Evolutionary conservation across 2,329 filamentous ascomycete species (phyloP), one percentile per base, ranked within the genome.

Genomic region (Tolypocladium tundrense): DNA sequence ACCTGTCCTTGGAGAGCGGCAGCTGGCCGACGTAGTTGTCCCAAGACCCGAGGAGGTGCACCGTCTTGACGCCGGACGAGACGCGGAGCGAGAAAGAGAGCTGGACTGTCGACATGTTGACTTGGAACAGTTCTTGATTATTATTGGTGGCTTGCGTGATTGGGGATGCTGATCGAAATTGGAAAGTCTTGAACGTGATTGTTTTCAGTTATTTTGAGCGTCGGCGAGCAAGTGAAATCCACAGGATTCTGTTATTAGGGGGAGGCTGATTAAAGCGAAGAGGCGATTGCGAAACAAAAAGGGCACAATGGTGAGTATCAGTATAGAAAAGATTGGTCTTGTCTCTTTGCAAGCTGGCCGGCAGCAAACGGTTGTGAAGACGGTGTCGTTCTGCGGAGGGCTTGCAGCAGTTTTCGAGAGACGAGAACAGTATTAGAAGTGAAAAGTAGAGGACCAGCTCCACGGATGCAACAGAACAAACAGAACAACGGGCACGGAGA

Each of bases 21-120:
- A 97, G 90, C 77, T 97, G 93, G 66, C 91, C 90, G 67, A 84
- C 81, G 84, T 99, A 99, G 82, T 90, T 90, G 81, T 99, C 94
- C 93, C 93, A 99, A 66, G 93, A 97, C 70, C 93, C 93, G 77
- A 97, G 88, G 66, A 99, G 83, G 74, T 97, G 93, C 72, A 96
- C 93, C 70, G 92, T 93, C 86, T 97, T 96, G 83, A 95, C 91
- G 78, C 91, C 91, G 72, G 90, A 86, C 72, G 92, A 96, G 74
- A 95, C 95, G 80, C 92, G 91, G 75, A 97, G 90, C 75, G 88
- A 88, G 80, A 97, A 97, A 72, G 91, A 93, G 67, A 96, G 87
- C 79, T 97, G 93, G 77, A 94, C 86, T 73, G 91, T 81, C 76
- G 92, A 87, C 91, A 96, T 96, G 79, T 72, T 86, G 74, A 70